Evolutionary conservation across 176 grass and related monocot species (phyloP).

Genomic region (Zizania latifolia): DNA sequence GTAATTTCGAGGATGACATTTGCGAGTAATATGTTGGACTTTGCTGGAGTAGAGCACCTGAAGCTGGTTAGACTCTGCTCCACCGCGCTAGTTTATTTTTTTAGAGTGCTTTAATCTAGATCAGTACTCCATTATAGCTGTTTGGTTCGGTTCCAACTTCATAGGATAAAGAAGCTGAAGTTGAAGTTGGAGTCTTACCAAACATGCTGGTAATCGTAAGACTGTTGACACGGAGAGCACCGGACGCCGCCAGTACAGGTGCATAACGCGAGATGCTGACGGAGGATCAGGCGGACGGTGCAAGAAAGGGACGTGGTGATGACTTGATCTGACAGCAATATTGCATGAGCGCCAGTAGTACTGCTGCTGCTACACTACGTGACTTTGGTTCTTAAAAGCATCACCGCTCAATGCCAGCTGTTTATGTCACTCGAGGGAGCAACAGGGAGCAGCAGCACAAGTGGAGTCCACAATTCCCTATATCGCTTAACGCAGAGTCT

Average conservation of each 20-base stretch:
- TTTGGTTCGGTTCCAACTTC: too few relatives aligned
- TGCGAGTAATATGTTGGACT: too few relatives aligned
- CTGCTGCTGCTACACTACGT: neutral
- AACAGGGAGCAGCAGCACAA: neutral
- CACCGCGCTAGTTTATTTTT: too few relatives aligned
- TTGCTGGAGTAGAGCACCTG: too few relatives aligned
- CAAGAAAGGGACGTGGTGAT: neutral
- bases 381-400: conserved; percentile 15
- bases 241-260: neutral
- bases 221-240: neutral
- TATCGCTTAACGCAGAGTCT: neutral
- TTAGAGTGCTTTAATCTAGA: too few relatives aligned
- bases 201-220: too few relatives aligned
- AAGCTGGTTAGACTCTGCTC: too few relatives aligned
- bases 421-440: neutral
- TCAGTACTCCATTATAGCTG: too few relatives aligned
- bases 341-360: too few relatives aligned
- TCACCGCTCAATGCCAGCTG: neutral
- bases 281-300: neutral
- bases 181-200: neutral
- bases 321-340: too few relatives aligned
- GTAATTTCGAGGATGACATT: too few relatives aligned
- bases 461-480: neutral
- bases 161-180: too few relatives aligned
- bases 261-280: neutral